Conservation (phyloP, 1,284 basidiomycete species). For the Boletus holoroseus region DNA sequence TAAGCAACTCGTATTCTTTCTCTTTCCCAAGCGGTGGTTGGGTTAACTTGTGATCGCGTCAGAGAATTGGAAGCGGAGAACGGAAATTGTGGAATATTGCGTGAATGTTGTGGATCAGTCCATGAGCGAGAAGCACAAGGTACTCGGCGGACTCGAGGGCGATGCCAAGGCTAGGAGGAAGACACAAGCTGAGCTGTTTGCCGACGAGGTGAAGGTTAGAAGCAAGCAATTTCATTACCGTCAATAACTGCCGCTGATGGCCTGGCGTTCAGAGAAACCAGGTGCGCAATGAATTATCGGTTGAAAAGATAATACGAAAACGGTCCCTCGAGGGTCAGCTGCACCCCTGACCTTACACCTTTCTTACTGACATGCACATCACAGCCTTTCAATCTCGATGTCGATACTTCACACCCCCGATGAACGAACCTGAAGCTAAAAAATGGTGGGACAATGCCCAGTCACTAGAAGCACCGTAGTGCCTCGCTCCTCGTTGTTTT, state of each 20-base stretch:
- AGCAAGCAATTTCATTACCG: conserved; percentile 19
- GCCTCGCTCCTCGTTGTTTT: conserved; percentile 31
- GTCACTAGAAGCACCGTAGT: conserved; percentile 33
- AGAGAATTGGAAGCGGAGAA: conserved; percentile 83
- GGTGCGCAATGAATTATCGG: conserved; percentile 70
- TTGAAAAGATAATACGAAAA: conserved; percentile 76
- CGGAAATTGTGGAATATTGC: conserved; percentile 77
- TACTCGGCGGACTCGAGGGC: conserved; percentile 40
- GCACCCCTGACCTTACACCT: conserved; percentile 11
- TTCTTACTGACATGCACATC: conserved; percentile 18
- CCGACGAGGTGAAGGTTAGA: conserved; percentile 71
- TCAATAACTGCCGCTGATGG: conserved; percentile 31
- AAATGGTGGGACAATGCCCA: conserved; percentile 66
- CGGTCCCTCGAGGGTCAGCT: conserved; percentile 72
- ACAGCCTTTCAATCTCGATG: conserved; percentile 79
- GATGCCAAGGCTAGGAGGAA: conserved; percentile 46
- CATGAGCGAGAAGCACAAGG: conserved; percentile 51
- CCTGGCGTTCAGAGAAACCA: conserved; percentile 58
- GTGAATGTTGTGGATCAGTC: conserved; percentile 65
- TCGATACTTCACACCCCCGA: conserved; percentile 72
- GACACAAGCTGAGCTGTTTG: conserved; percentile 54
- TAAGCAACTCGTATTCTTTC: conserved; percentile 31
- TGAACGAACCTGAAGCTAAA: conserved; percentile 54
- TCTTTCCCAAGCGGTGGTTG: conserved; percentile 10
- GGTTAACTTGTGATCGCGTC: conserved; percentile 16